Base-by-base conservation (phyloP, 2,329 filamentous ascomycete genomes). In the Madurella mycetomatis region DNA sequence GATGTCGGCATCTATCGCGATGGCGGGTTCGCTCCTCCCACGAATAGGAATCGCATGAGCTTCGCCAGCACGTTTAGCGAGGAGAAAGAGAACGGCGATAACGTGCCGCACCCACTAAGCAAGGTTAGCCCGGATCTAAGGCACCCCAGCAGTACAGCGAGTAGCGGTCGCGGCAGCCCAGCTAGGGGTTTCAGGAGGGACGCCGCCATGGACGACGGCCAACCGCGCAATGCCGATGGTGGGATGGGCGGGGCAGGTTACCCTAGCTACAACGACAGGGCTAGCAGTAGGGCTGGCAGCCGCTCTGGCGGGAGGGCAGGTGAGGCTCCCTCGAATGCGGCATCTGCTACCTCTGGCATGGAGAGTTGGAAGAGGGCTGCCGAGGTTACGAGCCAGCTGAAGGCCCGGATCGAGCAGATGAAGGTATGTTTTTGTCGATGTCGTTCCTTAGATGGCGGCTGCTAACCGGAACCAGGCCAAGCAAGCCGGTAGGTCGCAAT, bases 361-460 rank as follows among this genome's bases (percentile, higher is more conserved):
- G 94, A 99, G 74, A 97, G 92, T 69, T 99, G 94, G 94, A 95
- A 92, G 75, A 81, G 94, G 63, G 94, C 94, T 16, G 94, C 94
- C 2, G 94, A 99, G 75, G 94, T 99, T 54, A 99, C 94, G 51
- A 96, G 92, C 72, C 94, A 96, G 70, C 72, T 99, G 66, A 99
- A 97, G 76, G 91, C 92, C 49, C 84, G 94, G 69, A 99, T 99
- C 71, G 94, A 97, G 76, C 88, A 94, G 78, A 99, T 99, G 94
- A 99, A 97, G 81, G 83, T 82, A 55, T 37, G 60, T 61, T 19
- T 7, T 16, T n/a, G n/a, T 7, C 5, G 1, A 2, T 40, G 15
- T 44, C 16, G 25, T 31, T 30, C 25, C 18, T 9, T 39, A 12
- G n/a, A 2, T 32, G 42, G 30, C n/a, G 37, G 15, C 13, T 7